Conservation (phyloP, 371 early-diverging fungal species). For the Circinella minor region DNA sequence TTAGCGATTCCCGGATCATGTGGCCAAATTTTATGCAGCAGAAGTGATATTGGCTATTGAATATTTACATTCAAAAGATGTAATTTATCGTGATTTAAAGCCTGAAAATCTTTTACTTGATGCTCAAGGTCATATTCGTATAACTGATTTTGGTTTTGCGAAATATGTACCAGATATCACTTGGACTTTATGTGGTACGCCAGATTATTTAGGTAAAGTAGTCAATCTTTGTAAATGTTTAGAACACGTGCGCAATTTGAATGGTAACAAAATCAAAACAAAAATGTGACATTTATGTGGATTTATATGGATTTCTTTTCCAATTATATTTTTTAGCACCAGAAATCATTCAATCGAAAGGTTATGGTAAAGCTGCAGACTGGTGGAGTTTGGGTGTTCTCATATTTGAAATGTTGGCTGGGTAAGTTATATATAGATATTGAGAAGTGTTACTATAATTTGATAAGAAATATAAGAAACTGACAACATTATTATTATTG, state of each 20-base stretch:
- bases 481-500: no score
- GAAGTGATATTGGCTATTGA: conserved; percentile 79
- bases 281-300: no score
- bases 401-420: conserved; percentile 69
- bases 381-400: conserved; percentile 98
- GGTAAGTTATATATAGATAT: conserved; percentile 16
- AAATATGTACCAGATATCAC: conserved; percentile 92
- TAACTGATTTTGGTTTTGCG: conserved; percentile 99
- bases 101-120: conserved; percentile 94
- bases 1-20: conserved; percentile 84
- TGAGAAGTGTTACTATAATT: no score
- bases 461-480: neutral
- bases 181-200: conserved; percentile 99
- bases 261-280: conserved; percentile 50
- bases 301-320: neutral
- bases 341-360: conserved; percentile 96
- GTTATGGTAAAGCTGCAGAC: conserved; percentile 96
- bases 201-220: conserved; percentile 84
- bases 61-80: conserved; percentile 87
- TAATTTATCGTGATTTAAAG: conserved; percentile 95
- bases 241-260: neutral
- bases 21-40: conserved; percentile 84
- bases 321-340: conserved; percentile 73
- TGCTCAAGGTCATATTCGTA: conserved; percentile 95
- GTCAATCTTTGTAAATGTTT: neutral